Conservation (phyloP, 2,329 filamentous ascomycete species). For the Tolypocladium ovalisporum region DNA sequence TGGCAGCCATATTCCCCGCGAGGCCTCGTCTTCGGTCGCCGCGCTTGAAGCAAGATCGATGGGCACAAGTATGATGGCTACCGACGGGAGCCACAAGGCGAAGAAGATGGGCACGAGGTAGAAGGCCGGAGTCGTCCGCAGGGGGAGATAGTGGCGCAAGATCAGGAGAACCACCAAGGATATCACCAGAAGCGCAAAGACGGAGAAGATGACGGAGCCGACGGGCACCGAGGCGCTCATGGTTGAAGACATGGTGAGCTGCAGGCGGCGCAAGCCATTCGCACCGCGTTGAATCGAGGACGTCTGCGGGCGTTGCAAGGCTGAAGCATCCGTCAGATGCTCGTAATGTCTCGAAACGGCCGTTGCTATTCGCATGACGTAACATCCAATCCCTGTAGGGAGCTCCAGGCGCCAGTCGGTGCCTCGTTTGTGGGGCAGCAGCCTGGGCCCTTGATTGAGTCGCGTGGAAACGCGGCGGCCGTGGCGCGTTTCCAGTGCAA, state of each 20-base stretch:
- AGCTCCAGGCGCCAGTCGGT: not conserved
- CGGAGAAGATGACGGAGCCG: slow-evolving; percentile 69
- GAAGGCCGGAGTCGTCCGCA: slow-evolving; percentile 83
- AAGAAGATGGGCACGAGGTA: slow-evolving; percentile 89
- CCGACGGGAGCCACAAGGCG: slow-evolving; percentile 84
- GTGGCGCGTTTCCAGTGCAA: slow-evolving; percentile 5
- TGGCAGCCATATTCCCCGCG: slow-evolving; percentile 80
- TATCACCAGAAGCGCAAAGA: slow-evolving; percentile 61
- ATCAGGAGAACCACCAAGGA: slow-evolving; percentile 71
- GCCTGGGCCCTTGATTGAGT: slow-evolving; percentile 12
- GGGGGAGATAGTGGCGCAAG: slow-evolving; percentile 78
- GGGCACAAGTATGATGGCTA: slow-evolving; percentile 83
- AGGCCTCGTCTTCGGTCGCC: slow-evolving; percentile 56
- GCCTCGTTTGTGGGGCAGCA: slow-evolving; percentile 10
- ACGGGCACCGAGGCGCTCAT: slow-evolving; percentile 50
- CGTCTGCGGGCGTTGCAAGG: not conserved
- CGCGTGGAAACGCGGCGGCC: slow-evolving; percentile 9
- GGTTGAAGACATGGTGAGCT: slow-evolving; percentile 38
- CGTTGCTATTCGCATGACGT: slow-evolving; percentile 5
- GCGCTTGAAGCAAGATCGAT: slow-evolving; percentile 90
- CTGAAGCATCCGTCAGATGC: no score
- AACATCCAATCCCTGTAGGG: not conserved
- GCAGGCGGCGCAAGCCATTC: slow-evolving; percentile 16
- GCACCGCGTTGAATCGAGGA: slow-evolving; percentile 3
- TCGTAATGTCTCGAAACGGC: not conserved